Conservation (phyloP, 768 basidiomycete species). For the Boletus sp. region DNA sequence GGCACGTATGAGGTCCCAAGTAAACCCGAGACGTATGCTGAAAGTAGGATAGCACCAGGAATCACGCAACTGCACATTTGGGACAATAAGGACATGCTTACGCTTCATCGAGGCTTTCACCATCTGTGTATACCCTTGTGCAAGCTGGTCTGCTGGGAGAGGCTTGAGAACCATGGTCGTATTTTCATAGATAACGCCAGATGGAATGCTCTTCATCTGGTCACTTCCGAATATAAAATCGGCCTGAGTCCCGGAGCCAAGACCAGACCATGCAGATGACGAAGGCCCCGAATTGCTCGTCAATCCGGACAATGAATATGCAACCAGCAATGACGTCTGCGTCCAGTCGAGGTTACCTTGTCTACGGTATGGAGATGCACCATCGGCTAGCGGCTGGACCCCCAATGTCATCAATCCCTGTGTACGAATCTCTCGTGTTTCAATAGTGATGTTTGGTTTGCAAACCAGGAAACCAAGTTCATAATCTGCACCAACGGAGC, state of each 20-base stretch:
- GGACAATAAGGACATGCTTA: background rate
- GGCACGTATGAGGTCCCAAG: conserved; percentile 16
- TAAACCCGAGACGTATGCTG: conserved; percentile 12
- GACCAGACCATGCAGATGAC: conserved; percentile 3
- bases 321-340: conserved; percentile 11
- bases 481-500: conserved; percentile 13
- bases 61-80: background rate
- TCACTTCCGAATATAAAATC: conserved; percentile 8
- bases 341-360: conserved; percentile 19
- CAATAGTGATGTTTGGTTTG: conserved; percentile 22
- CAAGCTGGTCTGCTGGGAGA: conserved; percentile 7
- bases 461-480: conserved; percentile 23
- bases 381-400: conserved; percentile 5
- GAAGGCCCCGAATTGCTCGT: conserved; percentile 8
- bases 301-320: conserved; percentile 9
- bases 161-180: conserved; percentile 3
- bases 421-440: conserved; percentile 23
- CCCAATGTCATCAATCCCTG: conserved; percentile 10
- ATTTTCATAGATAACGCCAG: background rate
- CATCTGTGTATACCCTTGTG: conserved; percentile 6
- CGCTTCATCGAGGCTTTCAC: conserved; percentile 18
- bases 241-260: conserved; percentile 12
- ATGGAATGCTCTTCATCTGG: conserved; percentile 4
- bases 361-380: background rate
- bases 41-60: background rate